Conservation (phyloP, 352 stramenopile species). For the Phytopythium chamaehyphon region DNA sequence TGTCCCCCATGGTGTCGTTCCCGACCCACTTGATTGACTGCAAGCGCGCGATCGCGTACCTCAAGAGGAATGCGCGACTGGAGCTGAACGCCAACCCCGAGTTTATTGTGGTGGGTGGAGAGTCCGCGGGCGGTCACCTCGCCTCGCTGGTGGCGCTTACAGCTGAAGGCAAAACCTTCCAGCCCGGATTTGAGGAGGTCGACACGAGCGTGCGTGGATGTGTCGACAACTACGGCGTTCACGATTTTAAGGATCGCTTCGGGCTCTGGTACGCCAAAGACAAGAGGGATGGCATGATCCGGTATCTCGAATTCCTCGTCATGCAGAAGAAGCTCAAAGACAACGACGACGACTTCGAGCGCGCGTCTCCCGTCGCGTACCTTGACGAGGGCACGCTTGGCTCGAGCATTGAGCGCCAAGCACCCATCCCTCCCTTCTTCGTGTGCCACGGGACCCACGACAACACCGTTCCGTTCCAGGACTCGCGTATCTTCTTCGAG, state of each 20-base stretch:
- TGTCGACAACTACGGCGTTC: constrained; percentile 52
- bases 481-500: constrained; percentile 57
- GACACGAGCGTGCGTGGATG: constrained; percentile 58
- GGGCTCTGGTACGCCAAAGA: constrained; percentile 50
- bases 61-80: constrained; percentile 27
- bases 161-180: constrained; percentile 36
- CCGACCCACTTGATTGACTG: constrained; percentile 58
- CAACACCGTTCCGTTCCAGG: constrained; percentile 49
- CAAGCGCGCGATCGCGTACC: constrained; percentile 56
- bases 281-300: constrained; percentile 30
- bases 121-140: constrained; percentile 59
- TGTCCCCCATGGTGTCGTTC: constrained; percentile 56
- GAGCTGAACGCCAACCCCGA: constrained; percentile 36
- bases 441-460: constrained; percentile 55
- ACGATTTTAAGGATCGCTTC: constrained; percentile 55
- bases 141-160: constrained; percentile 47
- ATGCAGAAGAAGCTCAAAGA: constrained; percentile 56
- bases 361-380: constrained; percentile 49
- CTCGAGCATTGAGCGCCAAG: constrained; percentile 7
- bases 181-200: constrained; percentile 55
- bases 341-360: constrained; percentile 40
- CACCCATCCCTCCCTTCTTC: constrained; percentile 51
- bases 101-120: constrained; percentile 59
- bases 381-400: constrained; percentile 19
- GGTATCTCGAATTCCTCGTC: constrained; percentile 51